Conservation (phyloP, 1,284 basidiomycete genomes). For the Cryptococcus floricola region DNA sequence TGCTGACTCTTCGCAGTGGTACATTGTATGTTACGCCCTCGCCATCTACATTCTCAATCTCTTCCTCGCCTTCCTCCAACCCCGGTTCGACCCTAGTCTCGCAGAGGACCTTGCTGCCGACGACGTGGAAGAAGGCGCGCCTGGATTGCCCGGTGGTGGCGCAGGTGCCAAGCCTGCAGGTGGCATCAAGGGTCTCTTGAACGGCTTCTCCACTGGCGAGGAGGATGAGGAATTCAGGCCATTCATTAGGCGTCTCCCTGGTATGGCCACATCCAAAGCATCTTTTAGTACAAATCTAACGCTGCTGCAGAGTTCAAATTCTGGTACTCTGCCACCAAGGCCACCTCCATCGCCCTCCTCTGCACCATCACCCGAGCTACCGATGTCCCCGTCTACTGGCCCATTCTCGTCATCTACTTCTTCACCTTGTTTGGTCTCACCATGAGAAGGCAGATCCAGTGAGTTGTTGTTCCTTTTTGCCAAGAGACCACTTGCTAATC, state of each 20-base stretch:
- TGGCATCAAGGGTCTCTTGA: conserved; percentile 44
- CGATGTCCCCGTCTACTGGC: conserved; percentile 98
- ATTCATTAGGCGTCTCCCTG: conserved; percentile 93
- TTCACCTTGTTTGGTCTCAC: conserved; percentile 80
- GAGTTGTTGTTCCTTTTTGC: conserved; percentile 10
- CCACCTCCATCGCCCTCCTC: conserved; percentile 72
- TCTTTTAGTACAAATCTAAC: background rate
- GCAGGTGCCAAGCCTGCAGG: conserved; percentile 11
- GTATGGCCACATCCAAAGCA: conserved; percentile 53
- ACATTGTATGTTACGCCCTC: conserved; percentile 71
- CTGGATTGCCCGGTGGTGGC: conserved; percentile 45
- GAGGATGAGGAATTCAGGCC: conserved; percentile 82
- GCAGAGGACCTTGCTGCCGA: conserved; percentile 89
- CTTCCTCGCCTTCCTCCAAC: conserved; percentile 53
- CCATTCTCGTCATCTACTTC: conserved; percentile 91
- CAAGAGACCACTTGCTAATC: background rate
- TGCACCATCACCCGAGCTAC: conserved; percentile 76
- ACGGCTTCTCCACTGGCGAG: conserved; percentile 47
- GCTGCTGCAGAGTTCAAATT: conserved; percentile 42
- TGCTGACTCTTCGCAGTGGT: conserved; percentile 62
- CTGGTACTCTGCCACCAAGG: conserved; percentile 88
- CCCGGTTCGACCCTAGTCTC: conserved; percentile 84
- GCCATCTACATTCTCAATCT: conserved; percentile 89
- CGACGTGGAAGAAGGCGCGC: conserved; percentile 91
- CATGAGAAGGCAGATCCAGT: conserved; percentile 92